Conservation (phyloP, 257 asterid genomes). For the Nemophila menziesii region DNA sequence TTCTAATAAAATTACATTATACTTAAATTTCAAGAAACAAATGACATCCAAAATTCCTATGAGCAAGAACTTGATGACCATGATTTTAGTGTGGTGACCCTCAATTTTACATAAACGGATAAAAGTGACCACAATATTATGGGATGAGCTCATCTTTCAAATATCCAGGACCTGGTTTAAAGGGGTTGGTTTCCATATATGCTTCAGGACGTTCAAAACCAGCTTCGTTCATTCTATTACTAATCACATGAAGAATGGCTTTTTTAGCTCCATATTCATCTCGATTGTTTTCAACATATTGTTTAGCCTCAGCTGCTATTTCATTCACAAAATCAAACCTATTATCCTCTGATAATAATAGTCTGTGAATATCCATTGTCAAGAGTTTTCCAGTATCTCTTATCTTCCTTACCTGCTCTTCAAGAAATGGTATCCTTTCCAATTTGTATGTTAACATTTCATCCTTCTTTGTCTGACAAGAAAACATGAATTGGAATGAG, state of each 20-base stretch:
- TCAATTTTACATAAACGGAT: neutral
- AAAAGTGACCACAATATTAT: neutral
- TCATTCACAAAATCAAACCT: constrained; percentile 72
- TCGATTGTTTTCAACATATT: constrained; percentile 74
- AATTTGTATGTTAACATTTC: constrained; percentile 36
- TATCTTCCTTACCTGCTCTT: constrained; percentile 78
- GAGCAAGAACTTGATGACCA: neutral
- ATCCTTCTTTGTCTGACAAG: constrained; percentile 47
- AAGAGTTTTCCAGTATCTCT: constrained; percentile 55
- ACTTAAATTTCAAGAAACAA: neutral
- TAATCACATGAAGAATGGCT: constrained; percentile 80
- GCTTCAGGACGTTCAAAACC: constrained; percentile 79
- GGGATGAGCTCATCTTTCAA: constrained; percentile 38
- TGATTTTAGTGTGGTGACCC: neutral
- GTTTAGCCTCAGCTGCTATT: constrained; percentile 89
- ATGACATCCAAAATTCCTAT: neutral
- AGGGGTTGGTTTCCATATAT: constrained; percentile 62
- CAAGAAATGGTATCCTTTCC: constrained; percentile 78
- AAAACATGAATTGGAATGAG: neutral
- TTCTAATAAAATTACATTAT: neutral
- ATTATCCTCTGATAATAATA: constrained; percentile 71
- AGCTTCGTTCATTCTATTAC: constrained; percentile 85
- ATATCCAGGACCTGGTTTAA: constrained; percentile 89
- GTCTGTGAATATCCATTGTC: constrained; percentile 69
- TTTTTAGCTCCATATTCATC: constrained; percentile 89